Evolutionary conservation across 352 stramenopile species (phyloP), one percentile per base, ranked within the genome.

Genomic region (Globisporangium rhizosaccharum): DNA sequence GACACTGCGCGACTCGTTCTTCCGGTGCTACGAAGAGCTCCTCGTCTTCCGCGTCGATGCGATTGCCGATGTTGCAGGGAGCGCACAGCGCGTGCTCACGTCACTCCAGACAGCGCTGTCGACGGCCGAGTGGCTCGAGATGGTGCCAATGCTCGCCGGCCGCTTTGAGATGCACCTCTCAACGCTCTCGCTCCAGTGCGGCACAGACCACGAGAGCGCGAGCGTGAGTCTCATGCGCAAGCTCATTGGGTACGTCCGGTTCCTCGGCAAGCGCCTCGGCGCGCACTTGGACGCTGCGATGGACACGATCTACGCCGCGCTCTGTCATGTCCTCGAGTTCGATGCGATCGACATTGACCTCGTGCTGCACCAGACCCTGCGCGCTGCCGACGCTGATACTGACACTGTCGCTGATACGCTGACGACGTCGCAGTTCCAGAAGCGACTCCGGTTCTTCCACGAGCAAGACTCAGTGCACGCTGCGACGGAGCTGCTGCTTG

Each of bases 21-120:
- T 96, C 59, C 75, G 71, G 14, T 89, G 76, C 47, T 91, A 82
- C 30, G 86, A 96, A 57, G 80, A 92, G 53, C 72, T 94, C 33
- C 67, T 96, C 50, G 77, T 90, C 23, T 63, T 91, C 37, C 67
- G 69, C 30, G 71, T 72, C 11, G 81, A 96, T 37, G 45, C 62
- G 7, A 90, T 90, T 36, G 50, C 59, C 2, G 50, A 73, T 14
- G 69, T 75, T 14, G 56, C 65, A 15, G 23, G 23, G 30, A 56
- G 51, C 18, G 57, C 62, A 3, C 45, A 54, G 20, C 17, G 53
- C 9, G 63, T 71, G 44, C 68, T 76, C 30, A 18, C 17, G 1
- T 4, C 17, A 1, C 49, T 88, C 12, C 59, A 70, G 11, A 8
- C 37, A 0, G 41, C 53, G 8, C 56, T 87, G 3, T 73, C 77